Percentiles rank a stretch among this genome's conserved stretches.
Evolutionary conservation across 164 flowering plant genomes (phyloP).

Genomic region (Macadamia integrifolia): DNA sequence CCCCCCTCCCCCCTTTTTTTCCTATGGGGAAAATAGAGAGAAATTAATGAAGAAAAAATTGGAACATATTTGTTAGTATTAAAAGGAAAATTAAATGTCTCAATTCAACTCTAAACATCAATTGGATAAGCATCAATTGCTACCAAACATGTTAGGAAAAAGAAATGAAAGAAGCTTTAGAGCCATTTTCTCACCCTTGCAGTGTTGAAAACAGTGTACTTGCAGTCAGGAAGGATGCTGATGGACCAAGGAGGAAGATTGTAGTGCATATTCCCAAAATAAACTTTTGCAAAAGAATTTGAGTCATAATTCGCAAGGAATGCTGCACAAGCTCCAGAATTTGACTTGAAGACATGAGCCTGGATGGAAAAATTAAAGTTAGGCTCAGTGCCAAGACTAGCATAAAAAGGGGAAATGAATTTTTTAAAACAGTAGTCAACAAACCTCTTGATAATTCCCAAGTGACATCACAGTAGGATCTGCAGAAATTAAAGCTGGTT

Average conservation of each 20-base stretch:
- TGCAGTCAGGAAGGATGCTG: conserved; percentile 95
- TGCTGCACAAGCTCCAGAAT: conserved; percentile 73
- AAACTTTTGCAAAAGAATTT: conserved; percentile 35
- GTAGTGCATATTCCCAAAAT: conserved; percentile 44
- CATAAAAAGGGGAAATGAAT: not conserved
- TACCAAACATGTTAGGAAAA: too few species aligned
- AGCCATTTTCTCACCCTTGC: conserved; percentile 49
- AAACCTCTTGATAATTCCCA: conserved; percentile 68
- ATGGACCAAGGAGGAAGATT: conserved; percentile 86
- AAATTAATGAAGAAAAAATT: not conserved
- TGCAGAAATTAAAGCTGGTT: conserved; percentile 67
- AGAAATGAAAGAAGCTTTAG: not conserved
- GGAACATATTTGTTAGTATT: too few species aligned
- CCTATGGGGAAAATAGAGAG: not conserved
- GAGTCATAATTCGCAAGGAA: conserved; percentile 73
- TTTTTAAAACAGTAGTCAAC: not conserved
- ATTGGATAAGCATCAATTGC: not conserved
- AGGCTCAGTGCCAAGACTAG: not conserved
- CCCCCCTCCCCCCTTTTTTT: not conserved
- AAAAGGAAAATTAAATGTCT: too few species aligned
- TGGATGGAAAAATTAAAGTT: conserved; percentile 12
- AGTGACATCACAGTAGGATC: conserved; percentile 52
- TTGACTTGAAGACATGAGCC: conserved; percentile 67
- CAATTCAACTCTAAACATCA: too few species aligned
- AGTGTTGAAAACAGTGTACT: conserved; percentile 65